Conservation (phyloP, 805 yeast genomes). For the Millerozyma miso region DNA sequence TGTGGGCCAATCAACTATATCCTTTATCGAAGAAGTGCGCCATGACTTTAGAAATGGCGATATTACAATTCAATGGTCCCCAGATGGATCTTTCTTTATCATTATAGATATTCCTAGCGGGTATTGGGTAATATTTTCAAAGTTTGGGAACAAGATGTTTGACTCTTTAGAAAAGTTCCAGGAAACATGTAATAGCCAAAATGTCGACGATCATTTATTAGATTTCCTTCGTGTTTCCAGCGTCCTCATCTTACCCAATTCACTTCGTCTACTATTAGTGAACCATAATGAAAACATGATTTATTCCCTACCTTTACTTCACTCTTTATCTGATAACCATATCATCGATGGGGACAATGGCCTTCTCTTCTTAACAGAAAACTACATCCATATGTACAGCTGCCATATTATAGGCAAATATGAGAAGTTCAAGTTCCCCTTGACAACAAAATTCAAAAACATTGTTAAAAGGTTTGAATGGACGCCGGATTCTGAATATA, state of each 20-base stretch:
- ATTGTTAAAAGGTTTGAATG: constrained; percentile 18
- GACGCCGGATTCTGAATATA: constrained; percentile 8
- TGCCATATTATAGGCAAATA: constrained; percentile 1
- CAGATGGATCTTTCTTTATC: constrained; percentile 31
- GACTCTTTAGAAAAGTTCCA: constrained; percentile 19
- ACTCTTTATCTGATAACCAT: constrained; percentile 1
- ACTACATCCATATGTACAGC: constrained; percentile 22
- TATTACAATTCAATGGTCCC: constrained; percentile 25
- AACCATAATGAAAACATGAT: constrained; percentile 13
- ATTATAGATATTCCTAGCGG: constrained; percentile 15
- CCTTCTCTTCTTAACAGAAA: constrained; percentile 19
- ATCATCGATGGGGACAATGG: constrained; percentile 6
- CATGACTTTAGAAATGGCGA: neutral
- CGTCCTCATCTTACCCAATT: constrained; percentile 23
- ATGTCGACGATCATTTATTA: constrained; percentile 8
- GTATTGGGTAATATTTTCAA: constrained; percentile 29
- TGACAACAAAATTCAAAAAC: constrained; percentile 26
- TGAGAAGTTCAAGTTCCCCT: constrained; percentile 22
- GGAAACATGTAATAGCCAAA: constrained; percentile 14
- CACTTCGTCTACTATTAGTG: constrained; percentile 13
- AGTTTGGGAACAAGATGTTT: constrained; percentile 30
- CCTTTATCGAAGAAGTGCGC: constrained; percentile 8
- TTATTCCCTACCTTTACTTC: constrained; percentile 18
- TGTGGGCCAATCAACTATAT: neutral
- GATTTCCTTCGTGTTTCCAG: constrained; percentile 23